phyloP scores from a whole-genome alignment of 306 rosid genomes.

The Erythrophleum fordii region DNA sequence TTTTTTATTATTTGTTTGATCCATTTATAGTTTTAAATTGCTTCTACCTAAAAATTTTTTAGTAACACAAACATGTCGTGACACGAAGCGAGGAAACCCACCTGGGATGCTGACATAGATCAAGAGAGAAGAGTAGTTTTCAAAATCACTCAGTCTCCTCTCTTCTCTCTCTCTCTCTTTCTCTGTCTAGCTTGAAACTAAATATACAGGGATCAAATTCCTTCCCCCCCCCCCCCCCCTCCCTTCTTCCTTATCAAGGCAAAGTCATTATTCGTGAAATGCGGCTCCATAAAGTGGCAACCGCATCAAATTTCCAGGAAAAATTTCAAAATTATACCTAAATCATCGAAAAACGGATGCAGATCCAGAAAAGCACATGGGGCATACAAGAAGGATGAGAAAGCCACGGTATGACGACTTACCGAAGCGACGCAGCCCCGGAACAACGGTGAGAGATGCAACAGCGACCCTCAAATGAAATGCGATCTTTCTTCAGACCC shows the following conservation, averaged over 20 bases:
- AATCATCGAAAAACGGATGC: background rate
- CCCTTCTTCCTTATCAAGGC: too few species aligned
- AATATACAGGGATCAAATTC: too few species aligned
- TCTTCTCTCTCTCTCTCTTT: too few species aligned
- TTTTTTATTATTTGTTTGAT: background rate
- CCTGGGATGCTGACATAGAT: background rate
- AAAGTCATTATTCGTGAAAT: too few species aligned
- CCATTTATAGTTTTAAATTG: background rate
- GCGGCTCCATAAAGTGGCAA: too few species aligned
- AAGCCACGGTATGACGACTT: background rate
- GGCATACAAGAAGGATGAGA: background rate
- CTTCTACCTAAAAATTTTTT: background rate
- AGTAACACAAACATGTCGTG: background rate
- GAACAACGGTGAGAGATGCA: background rate
- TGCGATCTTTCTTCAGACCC: background rate
- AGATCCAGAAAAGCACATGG: conserved; percentile 8
- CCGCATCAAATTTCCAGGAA: background rate
- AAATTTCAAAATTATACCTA: background rate
- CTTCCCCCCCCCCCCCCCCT: too few species aligned
- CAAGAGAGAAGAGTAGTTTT: too few species aligned
- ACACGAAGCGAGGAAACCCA: background rate
- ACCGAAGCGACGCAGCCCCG: conserved; percentile 5
- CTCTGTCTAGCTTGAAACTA: too few species aligned
- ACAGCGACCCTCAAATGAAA: background rate
- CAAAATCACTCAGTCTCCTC: too few species aligned